Evolutionary conservation across 2,329 filamentous ascomycete species (phyloP).

Genomic region (Colletotrichum sp.): DNA sequence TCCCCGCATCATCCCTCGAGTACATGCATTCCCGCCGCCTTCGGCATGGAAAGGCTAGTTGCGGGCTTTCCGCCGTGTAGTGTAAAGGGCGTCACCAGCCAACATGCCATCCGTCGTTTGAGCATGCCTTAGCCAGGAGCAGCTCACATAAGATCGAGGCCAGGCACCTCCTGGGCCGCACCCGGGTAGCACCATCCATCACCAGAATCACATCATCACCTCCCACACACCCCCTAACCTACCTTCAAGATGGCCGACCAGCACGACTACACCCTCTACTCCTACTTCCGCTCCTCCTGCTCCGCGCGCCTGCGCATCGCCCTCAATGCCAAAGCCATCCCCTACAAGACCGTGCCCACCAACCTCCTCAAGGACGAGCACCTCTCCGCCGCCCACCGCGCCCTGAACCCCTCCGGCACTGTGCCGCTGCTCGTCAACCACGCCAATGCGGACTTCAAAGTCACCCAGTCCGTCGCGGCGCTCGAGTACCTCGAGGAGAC

Average conservation of each 20-base stretch:
- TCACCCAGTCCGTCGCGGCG: slow-evolving; percentile 62
- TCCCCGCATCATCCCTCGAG: slow-evolving; percentile 4
- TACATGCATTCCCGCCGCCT: not conserved
- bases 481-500: slow-evolving; percentile 67
- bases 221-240: not conserved
- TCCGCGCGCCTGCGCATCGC: slow-evolving; percentile 65
- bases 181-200: not conserved
- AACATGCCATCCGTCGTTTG: not conserved
- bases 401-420: slow-evolving; percentile 56
- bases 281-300: slow-evolving; percentile 67
- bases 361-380: slow-evolving; percentile 62
- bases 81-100: not conserved
- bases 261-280: slow-evolving; percentile 51
- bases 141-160: not conserved
- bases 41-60: slow-evolving; percentile 13
- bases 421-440: slow-evolving; percentile 57
- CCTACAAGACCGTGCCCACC: slow-evolving; percentile 49
- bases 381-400: slow-evolving; percentile 42
- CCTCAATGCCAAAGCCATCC: slow-evolving; percentile 57
- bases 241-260: not conserved
- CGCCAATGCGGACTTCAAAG: slow-evolving; percentile 37
- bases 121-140: not conserved
- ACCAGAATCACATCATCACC: not conserved
- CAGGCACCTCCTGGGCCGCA: not conserved
- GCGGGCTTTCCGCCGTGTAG: not conserved